Evolutionary conservation across 2,329 filamentous ascomycete genomes (phyloP).

Genomic region (Beauveria varroae): DNA sequence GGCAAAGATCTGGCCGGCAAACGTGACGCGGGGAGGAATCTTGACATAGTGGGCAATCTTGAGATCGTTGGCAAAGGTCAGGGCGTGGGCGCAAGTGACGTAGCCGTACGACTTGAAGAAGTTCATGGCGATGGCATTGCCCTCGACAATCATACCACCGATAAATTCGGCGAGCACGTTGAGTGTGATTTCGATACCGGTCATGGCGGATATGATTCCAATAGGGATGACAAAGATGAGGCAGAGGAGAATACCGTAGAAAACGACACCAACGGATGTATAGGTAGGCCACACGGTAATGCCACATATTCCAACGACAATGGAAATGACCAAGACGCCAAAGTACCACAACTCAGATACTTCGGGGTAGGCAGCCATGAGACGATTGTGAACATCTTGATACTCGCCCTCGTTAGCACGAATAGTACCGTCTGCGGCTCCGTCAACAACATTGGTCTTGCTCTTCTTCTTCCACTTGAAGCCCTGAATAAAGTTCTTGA

Average conservation of each 20-base stretch:
- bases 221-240: conserved; percentile 35
- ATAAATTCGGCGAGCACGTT: conserved; percentile 35
- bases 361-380: conserved; percentile 26
- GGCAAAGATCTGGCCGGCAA: conserved; percentile 38
- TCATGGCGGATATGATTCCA: conserved; percentile 36
- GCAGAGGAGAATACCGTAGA: conserved; percentile 31
- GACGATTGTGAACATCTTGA: conserved; percentile 25
- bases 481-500: conserved; percentile 21
- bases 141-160: conserved; percentile 29
- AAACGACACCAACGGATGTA: conserved; percentile 32
- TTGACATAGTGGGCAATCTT: conserved; percentile 46
- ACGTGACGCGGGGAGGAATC: conserved; percentile 38
- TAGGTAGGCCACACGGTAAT: conserved; percentile 34
- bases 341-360: conserved; percentile 38
- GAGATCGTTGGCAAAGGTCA: conserved; percentile 32
- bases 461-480: conserved; percentile 17
- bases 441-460: not conserved
- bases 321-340: conserved; percentile 23
- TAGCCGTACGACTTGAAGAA: conserved; percentile 28
- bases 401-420: conserved; percentile 29
- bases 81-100: conserved; percentile 22
- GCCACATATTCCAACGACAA: conserved; percentile 29
- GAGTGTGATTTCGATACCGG: conserved; percentile 34
- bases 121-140: conserved; percentile 29
- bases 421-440: conserved; percentile 5